Base-by-base conservation (phyloP, 768 basidiomycete genomes). In the Leucocoprinus leucothites region DNA sequence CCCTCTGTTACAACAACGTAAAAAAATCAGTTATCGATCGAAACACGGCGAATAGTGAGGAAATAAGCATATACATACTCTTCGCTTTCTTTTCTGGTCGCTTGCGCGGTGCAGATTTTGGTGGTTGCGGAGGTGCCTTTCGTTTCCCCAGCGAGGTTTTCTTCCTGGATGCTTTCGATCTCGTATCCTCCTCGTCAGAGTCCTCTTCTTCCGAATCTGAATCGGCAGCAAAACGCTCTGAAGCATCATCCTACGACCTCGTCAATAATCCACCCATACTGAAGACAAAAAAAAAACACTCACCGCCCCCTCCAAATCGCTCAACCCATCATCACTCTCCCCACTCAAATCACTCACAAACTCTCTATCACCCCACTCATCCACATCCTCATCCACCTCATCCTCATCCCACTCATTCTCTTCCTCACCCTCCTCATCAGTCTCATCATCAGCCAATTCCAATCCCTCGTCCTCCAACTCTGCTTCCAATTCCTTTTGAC, bases 271-370 rank as follows among this genome's bases (percentile, higher is more conserved):
- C 6, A 35, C 14, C 34, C 47, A 31, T 18, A 22, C 16, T 48
- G 36, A 1, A 45, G 9, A 18, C 8, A 26, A 26, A 57, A 73
- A 58, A 80, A 67, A 51, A 75, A 85, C 67, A 60, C 86, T 89
- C 65, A 73, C 72, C 44, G 76, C 76, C 58, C 87, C 89, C 66
- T 91, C 91, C 58, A 91, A 57, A 63, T 89, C 84, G 62, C 82
- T 84, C 58, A 86, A 62, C 9, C 67, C 81, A 65, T 82, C 62
- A 19, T 65, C 78, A 58, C 85, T 82, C 57, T 88, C 84, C 56
- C 80, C 84, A 66, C 85, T 86, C 45, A 85, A 70, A 64, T 89
- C 88, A 65, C 87, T 89, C 57, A 90, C 86, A 63, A 88, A 89
- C 69, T 89, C 87, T 46, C 80, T 71, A 64, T 81, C 84, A 25